phyloP scores from a whole-genome alignment of 2,329 filamentous ascomycete species.

The Xylaria sp. region DNA sequence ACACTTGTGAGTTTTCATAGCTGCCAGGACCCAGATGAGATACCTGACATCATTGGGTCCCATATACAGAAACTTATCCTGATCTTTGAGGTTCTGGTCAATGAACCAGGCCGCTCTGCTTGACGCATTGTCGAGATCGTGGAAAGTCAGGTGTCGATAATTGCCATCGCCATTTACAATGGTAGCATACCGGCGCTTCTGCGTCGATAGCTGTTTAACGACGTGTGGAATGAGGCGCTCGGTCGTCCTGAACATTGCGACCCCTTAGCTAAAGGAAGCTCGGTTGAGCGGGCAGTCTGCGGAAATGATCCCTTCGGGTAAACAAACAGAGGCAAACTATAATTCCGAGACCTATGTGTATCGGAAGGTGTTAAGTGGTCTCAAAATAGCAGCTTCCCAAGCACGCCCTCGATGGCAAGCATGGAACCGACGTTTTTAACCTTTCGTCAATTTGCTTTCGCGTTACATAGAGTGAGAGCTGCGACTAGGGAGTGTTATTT shows the following conservation, averaged over 20 bases:
- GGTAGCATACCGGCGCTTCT: slow-evolving; percentile 23
- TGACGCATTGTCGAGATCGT: slow-evolving; percentile 40
- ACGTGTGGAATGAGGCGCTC: slow-evolving; percentile 32
- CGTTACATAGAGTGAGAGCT: not conserved
- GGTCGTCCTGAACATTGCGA: slow-evolving; percentile 30
- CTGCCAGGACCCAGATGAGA: slow-evolving; percentile 34
- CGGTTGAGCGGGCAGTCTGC: not conserved
- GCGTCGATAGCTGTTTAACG: slow-evolving; percentile 21
- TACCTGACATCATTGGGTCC: slow-evolving; percentile 36
- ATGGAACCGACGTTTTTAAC: not conserved
- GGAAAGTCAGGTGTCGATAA: slow-evolving; percentile 34
- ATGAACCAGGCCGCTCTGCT: slow-evolving; percentile 42
- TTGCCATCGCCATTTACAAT: slow-evolving; percentile 30
- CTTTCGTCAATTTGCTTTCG: no score
- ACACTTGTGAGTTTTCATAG: slow-evolving; percentile 38
- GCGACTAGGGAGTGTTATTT: not conserved
- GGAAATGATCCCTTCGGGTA: not conserved
- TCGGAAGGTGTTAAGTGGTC: not conserved
- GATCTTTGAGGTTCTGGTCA: slow-evolving; percentile 25
- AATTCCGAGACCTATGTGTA: not conserved
- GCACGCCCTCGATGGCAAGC: not conserved
- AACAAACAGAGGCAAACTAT: not conserved
- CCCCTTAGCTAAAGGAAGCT: not conserved
- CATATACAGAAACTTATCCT: slow-evolving; percentile 36
- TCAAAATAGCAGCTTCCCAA: not conserved